phyloP scores from a whole-genome alignment of 305 asterid genomes.

The Striga hermonthica region DNA sequence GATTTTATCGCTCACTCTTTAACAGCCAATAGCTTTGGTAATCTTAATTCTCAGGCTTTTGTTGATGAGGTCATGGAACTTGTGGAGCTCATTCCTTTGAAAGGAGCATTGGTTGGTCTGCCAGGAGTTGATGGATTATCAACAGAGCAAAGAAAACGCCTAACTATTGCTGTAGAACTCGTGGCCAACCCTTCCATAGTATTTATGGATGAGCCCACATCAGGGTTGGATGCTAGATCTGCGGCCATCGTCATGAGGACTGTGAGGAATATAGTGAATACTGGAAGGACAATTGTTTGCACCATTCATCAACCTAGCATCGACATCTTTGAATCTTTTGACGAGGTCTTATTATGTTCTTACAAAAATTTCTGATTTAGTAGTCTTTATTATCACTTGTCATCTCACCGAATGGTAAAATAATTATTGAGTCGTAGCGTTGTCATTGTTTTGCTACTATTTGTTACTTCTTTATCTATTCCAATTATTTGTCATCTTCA shows the following conservation, averaged over 20 bases:
- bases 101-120: conserved; percentile 86
- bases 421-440: conserved; percentile 4
- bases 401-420: too few species aligned
- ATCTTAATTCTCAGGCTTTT: conserved; percentile 55
- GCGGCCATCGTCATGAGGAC: conserved; percentile 99
- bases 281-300: conserved; percentile 96
- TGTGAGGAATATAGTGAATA: conserved; percentile 90
- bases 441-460: conserved; percentile 1
- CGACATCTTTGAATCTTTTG: conserved; percentile 95
- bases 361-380: conserved; percentile 12
- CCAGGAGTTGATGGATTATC: conserved; percentile 96
- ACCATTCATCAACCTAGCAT: conserved; percentile 98
- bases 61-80: conserved; percentile 98
- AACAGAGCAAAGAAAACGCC: conserved; percentile 93
- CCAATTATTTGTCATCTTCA: conserved; percentile 12
- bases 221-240: conserved; percentile 96
- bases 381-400: conserved; percentile 13
- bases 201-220: conserved; percentile 97
- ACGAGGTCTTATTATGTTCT: conserved; percentile 59
- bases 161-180: conserved; percentile 93
- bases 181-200: conserved; percentile 93
- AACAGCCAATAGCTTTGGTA: too few species aligned
- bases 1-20: conserved; percentile 9
- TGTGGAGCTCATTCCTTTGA: conserved; percentile 84
- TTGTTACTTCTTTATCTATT: conserved; percentile 3